These are phyloP conservation scores for Juncus inflexus DNA, from an alignment of 176 grass and related monocot genomes.

Conservation along the genomic window DNA sequence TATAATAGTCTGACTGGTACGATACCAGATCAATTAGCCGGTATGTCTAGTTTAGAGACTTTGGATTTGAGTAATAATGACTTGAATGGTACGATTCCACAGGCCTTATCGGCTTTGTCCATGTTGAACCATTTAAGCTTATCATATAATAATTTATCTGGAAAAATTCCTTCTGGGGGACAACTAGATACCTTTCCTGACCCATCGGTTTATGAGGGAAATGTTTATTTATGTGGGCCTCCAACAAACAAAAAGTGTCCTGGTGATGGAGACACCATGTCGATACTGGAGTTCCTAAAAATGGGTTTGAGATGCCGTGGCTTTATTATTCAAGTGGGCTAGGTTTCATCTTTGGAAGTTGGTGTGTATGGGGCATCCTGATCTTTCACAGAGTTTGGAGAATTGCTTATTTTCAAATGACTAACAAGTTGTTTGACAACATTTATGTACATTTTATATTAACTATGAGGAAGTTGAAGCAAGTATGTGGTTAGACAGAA, in stretches of 20 bases:
- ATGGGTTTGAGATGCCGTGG: not conserved
- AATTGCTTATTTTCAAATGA: slow-evolving; percentile 2
- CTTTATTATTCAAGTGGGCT: slow-evolving; percentile 5
- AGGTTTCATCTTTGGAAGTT: slow-evolving; percentile 26
- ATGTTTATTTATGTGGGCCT: slow-evolving; percentile 20
- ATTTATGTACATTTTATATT: not conserved
- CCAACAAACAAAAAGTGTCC: slow-evolving; percentile 20
- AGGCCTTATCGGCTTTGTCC: too few species aligned
- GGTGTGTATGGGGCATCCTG: slow-evolving; percentile 19
- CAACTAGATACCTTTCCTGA: too few species aligned
- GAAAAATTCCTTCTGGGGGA: too few species aligned
- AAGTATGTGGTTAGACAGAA: too few species aligned
- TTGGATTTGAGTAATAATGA: too few species aligned
- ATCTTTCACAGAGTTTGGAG: slow-evolving; percentile 33
- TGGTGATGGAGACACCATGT: not conserved
- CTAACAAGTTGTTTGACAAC: slow-evolving; percentile 8
- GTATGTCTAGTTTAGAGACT: too few species aligned
- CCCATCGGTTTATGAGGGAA: slow-evolving; percentile 28
- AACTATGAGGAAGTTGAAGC: slow-evolving; percentile 4
- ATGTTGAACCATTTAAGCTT: too few species aligned
- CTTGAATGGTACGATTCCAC: too few species aligned
- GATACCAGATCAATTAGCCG: too few species aligned
- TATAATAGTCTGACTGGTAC: too few species aligned
- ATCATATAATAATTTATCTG: too few species aligned
- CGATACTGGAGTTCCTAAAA: too few species aligned